A percentile compares a stretch with the other conserved stretches of the same genome.
These are phyloP conservation scores for Hygrocybe punicea DNA, from an alignment of 768 basidiomycete genomes.

Conservation along the genomic window DNA sequence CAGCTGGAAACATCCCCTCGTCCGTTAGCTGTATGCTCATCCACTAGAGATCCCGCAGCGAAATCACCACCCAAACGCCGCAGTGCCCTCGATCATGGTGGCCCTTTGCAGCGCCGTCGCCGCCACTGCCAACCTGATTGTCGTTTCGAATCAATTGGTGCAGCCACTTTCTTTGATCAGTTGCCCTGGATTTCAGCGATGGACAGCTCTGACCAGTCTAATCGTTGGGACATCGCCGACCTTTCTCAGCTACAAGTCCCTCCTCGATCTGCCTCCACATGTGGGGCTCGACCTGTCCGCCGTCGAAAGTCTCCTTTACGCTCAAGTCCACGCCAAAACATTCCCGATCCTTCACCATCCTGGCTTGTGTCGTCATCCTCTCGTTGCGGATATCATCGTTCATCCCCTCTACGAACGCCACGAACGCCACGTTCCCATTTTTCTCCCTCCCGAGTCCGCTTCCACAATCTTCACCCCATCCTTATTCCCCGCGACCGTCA, in stretches of 20 bases:
- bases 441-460: constrained; percentile 10
- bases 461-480: constrained; percentile 60
- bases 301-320: constrained; percentile 54
- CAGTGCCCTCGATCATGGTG: background rate
- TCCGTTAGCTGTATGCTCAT: background rate
- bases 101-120: background rate
- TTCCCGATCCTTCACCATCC: background rate
- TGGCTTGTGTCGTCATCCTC: background rate
- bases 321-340: constrained; percentile 43
- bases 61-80: constrained; percentile 28
- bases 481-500: constrained; percentile 34
- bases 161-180: constrained; percentile 49
- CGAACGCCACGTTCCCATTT: constrained; percentile 9
- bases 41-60: background rate
- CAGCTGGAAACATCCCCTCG: constrained; percentile 11
- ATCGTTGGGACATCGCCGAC: constrained; percentile 37
- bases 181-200: constrained; percentile 67
- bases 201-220: constrained; percentile 65
- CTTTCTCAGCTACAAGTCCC: constrained; percentile 2
- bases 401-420: background rate
- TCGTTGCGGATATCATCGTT: background rate
- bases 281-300: constrained; percentile 53
- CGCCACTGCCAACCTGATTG: constrained; percentile 23
- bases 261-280: background rate
- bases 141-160: constrained; percentile 30